Evolutionary conservation across 495 filamentous ascomycete genomes (phyloP).

Genomic region (Neurospora hispaniola): DNA sequence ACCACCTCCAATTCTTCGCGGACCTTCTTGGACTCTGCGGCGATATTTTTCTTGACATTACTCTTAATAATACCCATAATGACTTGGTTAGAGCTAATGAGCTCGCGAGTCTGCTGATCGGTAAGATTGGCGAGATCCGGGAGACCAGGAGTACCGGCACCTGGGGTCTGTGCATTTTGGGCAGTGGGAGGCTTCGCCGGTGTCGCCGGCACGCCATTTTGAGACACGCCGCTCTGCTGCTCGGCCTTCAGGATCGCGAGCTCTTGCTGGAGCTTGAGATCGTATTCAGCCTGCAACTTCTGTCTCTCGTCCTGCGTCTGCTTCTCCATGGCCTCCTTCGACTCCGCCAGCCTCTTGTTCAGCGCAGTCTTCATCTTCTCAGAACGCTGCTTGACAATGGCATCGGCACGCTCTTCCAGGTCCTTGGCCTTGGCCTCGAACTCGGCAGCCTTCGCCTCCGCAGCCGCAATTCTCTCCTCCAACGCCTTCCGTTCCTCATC

Average conservation of each 20-base stretch:
- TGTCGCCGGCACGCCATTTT: conserved; percentile 27
- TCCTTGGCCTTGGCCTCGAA: conserved; percentile 44
- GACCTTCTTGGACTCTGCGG: conserved; percentile 46
- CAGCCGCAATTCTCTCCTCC: conserved; percentile 35
- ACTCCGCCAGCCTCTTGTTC: conserved; percentile 58
- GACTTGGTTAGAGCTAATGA: conserved; percentile 53
- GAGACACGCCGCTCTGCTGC: conserved; percentile 26
- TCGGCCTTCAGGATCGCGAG: conserved; percentile 43
- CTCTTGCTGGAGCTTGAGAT: conserved; percentile 56
- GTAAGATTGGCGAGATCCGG: conserved; percentile 32
- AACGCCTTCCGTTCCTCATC: conserved; percentile 43
- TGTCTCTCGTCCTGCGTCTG: conserved; percentile 44
- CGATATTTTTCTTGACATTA: conserved; percentile 54
- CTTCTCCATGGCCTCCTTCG: conserved; percentile 34
- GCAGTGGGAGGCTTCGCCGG: conserved; percentile 18
- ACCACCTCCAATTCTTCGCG: conserved; percentile 39
- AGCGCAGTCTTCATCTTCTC: conserved; percentile 63
- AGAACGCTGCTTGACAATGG: conserved; percentile 51
- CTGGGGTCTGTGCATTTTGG: conserved; percentile 22
- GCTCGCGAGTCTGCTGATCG: conserved; percentile 53
- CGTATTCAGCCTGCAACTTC: conserved; percentile 48
- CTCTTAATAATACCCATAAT: conserved; percentile 53
- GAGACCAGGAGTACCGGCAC: conserved; percentile 25
- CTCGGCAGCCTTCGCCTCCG: conserved; percentile 41
- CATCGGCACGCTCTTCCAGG: conserved; percentile 42